These are phyloP conservation scores for Phytophthora sojae DNA, from an alignment of 352 stramenopile species.

Conservation along the genomic window DNA sequence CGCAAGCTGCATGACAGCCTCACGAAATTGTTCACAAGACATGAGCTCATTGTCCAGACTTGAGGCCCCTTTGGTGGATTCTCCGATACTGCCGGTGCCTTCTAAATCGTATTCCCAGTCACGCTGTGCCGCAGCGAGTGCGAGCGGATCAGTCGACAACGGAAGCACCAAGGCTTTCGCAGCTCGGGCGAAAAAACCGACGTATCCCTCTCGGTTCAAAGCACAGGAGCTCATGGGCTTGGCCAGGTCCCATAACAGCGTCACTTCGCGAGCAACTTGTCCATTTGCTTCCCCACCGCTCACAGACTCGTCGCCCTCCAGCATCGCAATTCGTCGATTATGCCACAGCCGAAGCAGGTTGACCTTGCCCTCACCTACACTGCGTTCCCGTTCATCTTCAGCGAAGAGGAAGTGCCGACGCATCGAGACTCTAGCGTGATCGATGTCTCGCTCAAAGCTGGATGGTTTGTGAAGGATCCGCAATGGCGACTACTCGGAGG, in stretches of 20 bases:
- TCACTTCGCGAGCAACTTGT: conserved; percentile 42
- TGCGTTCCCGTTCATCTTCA: conserved; percentile 64
- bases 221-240: conserved; percentile 40
- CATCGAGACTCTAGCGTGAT: conserved; percentile 31
- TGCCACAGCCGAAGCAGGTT: conserved; percentile 69
- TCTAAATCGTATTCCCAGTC: conserved; percentile 82
- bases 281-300: conserved; percentile 27
- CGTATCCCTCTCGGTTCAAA: conserved; percentile 49
- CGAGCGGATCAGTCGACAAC: conserved; percentile 41
- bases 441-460: neutral
- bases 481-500: conserved; percentile 30
- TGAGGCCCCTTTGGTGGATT: conserved; percentile 7
- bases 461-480: neutral
- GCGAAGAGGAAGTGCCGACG: conserved; percentile 72
- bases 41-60: conserved; percentile 32
- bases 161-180: conserved; percentile 68
- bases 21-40: conserved; percentile 56
- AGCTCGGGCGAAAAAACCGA: conserved; percentile 66
- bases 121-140: conserved; percentile 46
- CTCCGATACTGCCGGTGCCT: conserved; percentile 11
- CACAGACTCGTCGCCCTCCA: conserved; percentile 36
- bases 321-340: conserved; percentile 44
- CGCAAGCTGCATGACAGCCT: conserved; percentile 65
- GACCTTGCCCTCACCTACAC: conserved; percentile 59
- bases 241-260: conserved; percentile 69